Base-by-base conservation (phyloP, 2,329 filamentous ascomycete genomes). In the Penicillium hesseltinei region DNA sequence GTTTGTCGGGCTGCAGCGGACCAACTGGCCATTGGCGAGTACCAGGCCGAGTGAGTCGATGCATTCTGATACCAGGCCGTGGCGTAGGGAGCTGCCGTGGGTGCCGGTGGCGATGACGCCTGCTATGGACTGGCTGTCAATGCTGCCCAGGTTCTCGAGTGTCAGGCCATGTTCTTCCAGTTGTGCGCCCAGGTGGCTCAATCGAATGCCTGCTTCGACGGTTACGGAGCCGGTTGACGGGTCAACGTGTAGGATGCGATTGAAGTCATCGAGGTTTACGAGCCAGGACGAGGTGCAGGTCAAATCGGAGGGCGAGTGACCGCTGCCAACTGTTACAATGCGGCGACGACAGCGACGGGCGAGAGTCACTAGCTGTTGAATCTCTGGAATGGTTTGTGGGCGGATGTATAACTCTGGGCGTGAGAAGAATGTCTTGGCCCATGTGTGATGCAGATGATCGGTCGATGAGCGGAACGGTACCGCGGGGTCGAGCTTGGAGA, bases 271-370 rank as follows among this genome's bases (percentile, higher is more conserved):
- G 60, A 99, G 84, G 73, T 97, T 97, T 66, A 97, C 81, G 71
- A 97, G 87, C 94, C 94, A 97, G 62, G 89, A 90, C 17, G 90
- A 94, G 5, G 92, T 96, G 76, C 91, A 96, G 5, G 93, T 97
- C 43, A 99, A 78, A 69, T 93, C 89, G 62, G 89, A 95, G 8
- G 93, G 94, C 54, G 92, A 97, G 78, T 99, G 93, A 55, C 88
- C 91, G 67, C 89, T 93, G 58, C 94, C 93, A n/a, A 92, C 88
- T 6, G 89, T 90, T 36, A 92, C 89, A 58, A 99, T 78, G 59
- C 92, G 88, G 46, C 90, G 87, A 42, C 92, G 86, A 75, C 90
- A 94, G 76, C 82, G 84, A 58, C 90, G 88, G 6, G 94, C 94
- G 23, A 97, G 83, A 42, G 82, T 87, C 60, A 97, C 84, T 50